phyloP scores from a whole-genome alignment of 2,329 filamentous ascomycete species.

The Grosmannia huntii region DNA sequence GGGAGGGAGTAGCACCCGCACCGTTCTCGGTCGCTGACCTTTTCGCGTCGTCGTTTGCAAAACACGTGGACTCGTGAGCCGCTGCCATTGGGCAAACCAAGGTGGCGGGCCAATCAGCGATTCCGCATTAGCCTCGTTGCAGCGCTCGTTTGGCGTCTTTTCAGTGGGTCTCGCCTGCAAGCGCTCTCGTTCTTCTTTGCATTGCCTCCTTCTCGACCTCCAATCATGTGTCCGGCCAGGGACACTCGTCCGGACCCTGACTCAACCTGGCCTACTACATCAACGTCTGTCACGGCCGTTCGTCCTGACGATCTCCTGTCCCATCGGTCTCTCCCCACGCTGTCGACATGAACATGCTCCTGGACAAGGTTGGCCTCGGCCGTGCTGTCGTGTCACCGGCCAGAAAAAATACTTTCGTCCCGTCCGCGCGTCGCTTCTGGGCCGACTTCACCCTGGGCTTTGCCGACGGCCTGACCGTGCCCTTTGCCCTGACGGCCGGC shows the following conservation, averaged over 20 bases:
- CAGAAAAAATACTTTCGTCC: conserved; percentile 4
- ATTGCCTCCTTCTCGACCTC: too few relatives aligned
- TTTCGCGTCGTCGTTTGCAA: too few relatives aligned
- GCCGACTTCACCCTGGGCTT: conserved; percentile 61
- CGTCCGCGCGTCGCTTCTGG: conserved; percentile 28
- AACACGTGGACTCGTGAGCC: neutral
- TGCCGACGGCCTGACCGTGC: conserved; percentile 62
- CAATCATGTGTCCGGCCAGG: neutral
- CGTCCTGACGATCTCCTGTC: neutral
- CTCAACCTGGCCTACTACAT: neutral
- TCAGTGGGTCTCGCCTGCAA: neutral
- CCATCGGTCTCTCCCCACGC: too few relatives aligned
- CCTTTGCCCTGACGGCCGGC: conserved; percentile 61
- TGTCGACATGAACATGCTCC: neutral
- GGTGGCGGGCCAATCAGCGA: neutral
- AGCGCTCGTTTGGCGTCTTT: neutral
- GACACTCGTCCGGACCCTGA: too few relatives aligned
- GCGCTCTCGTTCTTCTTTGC: neutral
- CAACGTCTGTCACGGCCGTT: neutral
- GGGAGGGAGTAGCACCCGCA: conserved; percentile 11
- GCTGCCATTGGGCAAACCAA: neutral
- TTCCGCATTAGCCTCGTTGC: neutral
- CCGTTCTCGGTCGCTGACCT: conserved; percentile 2
- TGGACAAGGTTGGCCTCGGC: neutral
- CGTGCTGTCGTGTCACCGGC: neutral